phyloP scores from a whole-genome alignment of 345 rosid genomes.

The Moricandia moricandioides region DNA sequence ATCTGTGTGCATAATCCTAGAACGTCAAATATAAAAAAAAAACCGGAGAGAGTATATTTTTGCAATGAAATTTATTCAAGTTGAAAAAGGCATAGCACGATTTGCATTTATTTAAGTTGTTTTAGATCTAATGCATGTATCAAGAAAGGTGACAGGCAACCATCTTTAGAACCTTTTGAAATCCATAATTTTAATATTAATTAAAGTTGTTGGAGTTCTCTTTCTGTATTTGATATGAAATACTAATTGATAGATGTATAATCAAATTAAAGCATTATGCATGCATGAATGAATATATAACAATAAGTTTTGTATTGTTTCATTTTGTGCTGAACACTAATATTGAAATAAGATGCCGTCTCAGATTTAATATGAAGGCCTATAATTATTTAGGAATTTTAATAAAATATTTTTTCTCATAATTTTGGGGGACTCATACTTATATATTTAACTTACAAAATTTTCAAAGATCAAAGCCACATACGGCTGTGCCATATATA shows the following conservation, averaged over 20 bases:
- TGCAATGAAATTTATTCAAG: neutral
- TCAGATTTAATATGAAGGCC: too few species aligned
- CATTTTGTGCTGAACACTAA: slow-evolving; percentile 3
- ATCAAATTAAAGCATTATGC: neutral
- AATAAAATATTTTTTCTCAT: too few species aligned
- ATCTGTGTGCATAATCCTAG: too few species aligned
- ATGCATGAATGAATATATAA: slow-evolving; percentile 2
- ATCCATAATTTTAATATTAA: neutral
- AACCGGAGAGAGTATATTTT: too few species aligned
- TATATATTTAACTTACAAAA: too few species aligned
- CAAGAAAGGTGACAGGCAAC: slow-evolving; percentile 37
- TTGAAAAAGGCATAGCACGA: slow-evolving; percentile 27
- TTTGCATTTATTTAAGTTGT: slow-evolving; percentile 18
- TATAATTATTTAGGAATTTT: too few species aligned
- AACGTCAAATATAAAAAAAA: too few species aligned
- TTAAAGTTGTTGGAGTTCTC: slow-evolving; percentile 2
- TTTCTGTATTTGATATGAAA: slow-evolving; percentile 15
- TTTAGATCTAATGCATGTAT: slow-evolving; percentile 34
- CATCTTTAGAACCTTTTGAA: slow-evolving; percentile 18
- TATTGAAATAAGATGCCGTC: neutral
- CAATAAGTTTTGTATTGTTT: neutral
- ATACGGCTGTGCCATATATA: too few species aligned
- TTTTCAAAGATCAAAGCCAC: too few species aligned
- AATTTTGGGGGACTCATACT: too few species aligned
- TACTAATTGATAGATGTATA: neutral